Conservation (phyloP, 176 grass and related monocot species). For the Pontederia crassipes region DNA sequence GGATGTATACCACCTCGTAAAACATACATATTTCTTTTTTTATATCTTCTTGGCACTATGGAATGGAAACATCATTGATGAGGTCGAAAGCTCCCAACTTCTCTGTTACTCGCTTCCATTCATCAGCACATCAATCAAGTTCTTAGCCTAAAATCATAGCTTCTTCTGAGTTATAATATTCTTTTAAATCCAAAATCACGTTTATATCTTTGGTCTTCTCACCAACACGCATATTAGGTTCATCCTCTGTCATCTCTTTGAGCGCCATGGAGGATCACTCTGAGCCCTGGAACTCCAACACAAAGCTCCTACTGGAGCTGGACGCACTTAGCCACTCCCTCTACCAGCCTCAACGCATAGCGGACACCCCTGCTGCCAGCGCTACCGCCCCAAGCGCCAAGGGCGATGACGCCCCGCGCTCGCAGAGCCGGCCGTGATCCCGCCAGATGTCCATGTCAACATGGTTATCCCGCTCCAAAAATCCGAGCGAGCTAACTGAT, state of each 20-base stretch:
- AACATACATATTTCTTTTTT: too few species aligned
- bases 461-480: slow-evolving; percentile 54
- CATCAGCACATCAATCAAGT: slow-evolving; percentile 2
- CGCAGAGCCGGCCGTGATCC: slow-evolving; percentile 20
- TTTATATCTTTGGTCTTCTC: neutral
- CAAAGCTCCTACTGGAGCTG: slow-evolving; percentile 69
- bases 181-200: neutral
- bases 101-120: slow-evolving; percentile 26
- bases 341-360: slow-evolving; percentile 60
- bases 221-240: neutral
- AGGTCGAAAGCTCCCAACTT: slow-evolving; percentile 38
- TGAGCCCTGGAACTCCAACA: slow-evolving; percentile 16
- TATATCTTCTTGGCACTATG: too few species aligned
- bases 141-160: neutral
- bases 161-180: slow-evolving; percentile 6
- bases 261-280: slow-evolving; percentile 38
- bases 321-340: slow-evolving; percentile 80
- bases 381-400: neutral
- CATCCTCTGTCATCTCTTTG: neutral
- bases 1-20: too few species aligned
- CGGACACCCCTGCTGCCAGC: slow-evolving; percentile 1
- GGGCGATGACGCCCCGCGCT: neutral
- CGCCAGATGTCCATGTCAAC: slow-evolving; percentile 79
- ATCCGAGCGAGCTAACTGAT: slow-evolving; percentile 1
- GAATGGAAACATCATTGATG: neutral